phyloP scores from a whole-genome alignment of 805 yeast species.

The Cyberlindnera bimundalis region DNA sequence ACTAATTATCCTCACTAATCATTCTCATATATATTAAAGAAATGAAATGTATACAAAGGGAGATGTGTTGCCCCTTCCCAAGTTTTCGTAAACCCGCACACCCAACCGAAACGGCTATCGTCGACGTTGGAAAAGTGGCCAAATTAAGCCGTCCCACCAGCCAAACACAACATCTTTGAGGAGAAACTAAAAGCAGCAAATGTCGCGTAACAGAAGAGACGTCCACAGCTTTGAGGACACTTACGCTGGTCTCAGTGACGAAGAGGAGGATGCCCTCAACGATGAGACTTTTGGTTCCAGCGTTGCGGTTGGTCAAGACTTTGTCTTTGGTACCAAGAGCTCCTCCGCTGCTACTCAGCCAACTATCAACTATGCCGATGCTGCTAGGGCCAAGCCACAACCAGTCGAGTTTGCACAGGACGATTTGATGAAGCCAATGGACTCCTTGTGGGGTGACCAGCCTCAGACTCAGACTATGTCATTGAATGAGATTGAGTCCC shows the following conservation, averaged over 20 bases:
- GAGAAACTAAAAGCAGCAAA: slow-evolving; percentile 1
- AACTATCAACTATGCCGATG: slow-evolving; percentile 41
- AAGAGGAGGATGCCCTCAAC: slow-evolving; percentile 75
- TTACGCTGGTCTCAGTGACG: slow-evolving; percentile 69
- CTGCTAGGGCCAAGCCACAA: slow-evolving; percentile 30
- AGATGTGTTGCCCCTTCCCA: neutral
- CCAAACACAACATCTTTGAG: no score
- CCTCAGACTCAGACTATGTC: slow-evolving; percentile 44
- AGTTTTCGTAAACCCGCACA: neutral
- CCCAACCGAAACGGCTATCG: neutral
- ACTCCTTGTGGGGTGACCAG: slow-evolving; percentile 58
- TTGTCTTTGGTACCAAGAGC: slow-evolving; percentile 49
- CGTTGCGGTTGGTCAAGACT: slow-evolving; percentile 54
- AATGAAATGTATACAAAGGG: neutral
- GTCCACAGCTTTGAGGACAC: slow-evolving; percentile 79
- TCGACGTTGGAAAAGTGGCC: neutral
- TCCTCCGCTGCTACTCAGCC: slow-evolving; percentile 25
- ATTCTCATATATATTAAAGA: no score
- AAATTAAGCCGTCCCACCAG: neutral
- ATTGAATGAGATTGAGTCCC: slow-evolving; percentile 83
- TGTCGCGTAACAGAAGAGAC: slow-evolving; percentile 21
- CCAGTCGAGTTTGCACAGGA: slow-evolving; percentile 22
- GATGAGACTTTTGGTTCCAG: slow-evolving; percentile 74
- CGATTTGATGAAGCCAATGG: slow-evolving; percentile 61
- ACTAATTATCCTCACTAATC: no score